Percentiles rank a stretch among this genome's conserved stretches.
These are phyloP conservation scores for Lumnitzera racemosa DNA, from an alignment of 345 rosid species.

Conservation along the genomic window DNA sequence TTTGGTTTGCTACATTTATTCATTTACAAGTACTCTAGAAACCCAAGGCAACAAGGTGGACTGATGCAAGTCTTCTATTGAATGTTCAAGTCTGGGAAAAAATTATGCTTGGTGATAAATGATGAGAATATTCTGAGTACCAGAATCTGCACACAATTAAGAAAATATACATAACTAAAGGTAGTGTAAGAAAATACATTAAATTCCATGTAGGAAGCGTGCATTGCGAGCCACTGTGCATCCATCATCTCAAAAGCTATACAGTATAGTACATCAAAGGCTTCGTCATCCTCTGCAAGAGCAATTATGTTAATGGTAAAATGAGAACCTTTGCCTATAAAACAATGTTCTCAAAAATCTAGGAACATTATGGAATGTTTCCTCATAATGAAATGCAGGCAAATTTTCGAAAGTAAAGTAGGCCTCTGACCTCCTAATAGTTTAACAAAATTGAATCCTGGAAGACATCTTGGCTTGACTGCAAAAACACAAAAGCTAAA, in stretches of 20 bases:
- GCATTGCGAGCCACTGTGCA: conserved; percentile 99
- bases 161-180: neutral
- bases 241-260: conserved; percentile 97
- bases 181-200: conserved; percentile 43
- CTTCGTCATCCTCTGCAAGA: conserved; percentile 77
- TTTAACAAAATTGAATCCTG: conserved; percentile 71
- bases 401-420: neutral
- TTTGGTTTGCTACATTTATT: too few relatives aligned
- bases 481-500: conserved; percentile 18
- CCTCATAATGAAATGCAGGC: neutral
- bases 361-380: neutral
- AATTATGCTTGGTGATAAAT: too few relatives aligned
- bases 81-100: too few relatives aligned
- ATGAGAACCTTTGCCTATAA: neutral
- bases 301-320: conserved; percentile 10
- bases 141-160: too few relatives aligned
- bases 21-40: too few relatives aligned
- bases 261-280: conserved; percentile 90
- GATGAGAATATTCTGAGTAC: too few relatives aligned
- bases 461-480: conserved; percentile 73
- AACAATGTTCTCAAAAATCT: neutral
- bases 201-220: conserved; percentile 97
- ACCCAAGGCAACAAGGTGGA: too few relatives aligned
- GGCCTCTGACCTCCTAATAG: conserved; percentile 70
- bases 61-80: too few relatives aligned